Evolutionary conservation across 2,329 filamentous ascomycete genomes (phyloP), one percentile per base, ranked within the genome.

Genomic region (Simplicillium aogashimaense): DNA sequence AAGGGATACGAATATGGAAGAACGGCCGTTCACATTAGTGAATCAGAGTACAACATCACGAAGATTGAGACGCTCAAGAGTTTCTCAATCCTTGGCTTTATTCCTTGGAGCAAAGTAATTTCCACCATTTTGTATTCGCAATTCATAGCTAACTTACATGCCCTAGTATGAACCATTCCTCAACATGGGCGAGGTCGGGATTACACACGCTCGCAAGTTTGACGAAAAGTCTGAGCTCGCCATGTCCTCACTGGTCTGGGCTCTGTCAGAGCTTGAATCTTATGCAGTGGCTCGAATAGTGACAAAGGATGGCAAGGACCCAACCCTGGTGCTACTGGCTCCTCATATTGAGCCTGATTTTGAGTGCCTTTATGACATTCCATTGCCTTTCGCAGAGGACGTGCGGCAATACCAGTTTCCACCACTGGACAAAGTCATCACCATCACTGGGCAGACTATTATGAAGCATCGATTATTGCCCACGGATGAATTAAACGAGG

Each of bases 1-100:
- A 94, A 88, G 57, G 92, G 92, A 0, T 98, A 90, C 53, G 81
- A 87, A 53, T 98, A 98, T 56, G 92, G 92, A 35, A 76, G 88
- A 42, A 95, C 90, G 1, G 87, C 86, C 3, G 90, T 98, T 2
- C 81, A 84, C 49, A 95, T 98, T 49, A 86, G 78, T 48, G 81
- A 89, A 50, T 83, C 83, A 1, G 90, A 98, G 52, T 75, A 83
- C 57, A 87, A 89, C 49, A 79, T 95, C 42, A 94, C 87, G n/a
- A 88, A 84, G 47, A 71, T 95, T 29, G 82, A 94, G 52, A 92
- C 87, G 0, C 61, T 66, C 9, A 81, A 83, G 43, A 72, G 74
- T 7, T 78, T 97, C 42, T 81, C 87, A 3, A 82, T 98, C 33
- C 67, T 98, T 38, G 92, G 92, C 0, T 98, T 98, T 52, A 76